phyloP scores from a whole-genome alignment of 495 filamentous ascomycete species.

The Evansstolkia leycettana region DNA sequence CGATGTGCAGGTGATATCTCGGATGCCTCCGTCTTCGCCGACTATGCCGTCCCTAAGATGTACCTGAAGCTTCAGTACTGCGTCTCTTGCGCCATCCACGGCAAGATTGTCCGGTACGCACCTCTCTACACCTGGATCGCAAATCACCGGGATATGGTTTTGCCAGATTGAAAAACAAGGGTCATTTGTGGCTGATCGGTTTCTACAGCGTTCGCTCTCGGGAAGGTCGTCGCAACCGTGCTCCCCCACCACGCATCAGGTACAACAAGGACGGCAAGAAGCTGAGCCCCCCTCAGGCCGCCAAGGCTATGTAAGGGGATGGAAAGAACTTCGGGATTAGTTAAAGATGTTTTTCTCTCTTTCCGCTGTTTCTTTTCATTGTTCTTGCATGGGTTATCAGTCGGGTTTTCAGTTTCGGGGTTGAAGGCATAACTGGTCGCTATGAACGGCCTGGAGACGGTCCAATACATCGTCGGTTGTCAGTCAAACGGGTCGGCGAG shows the following conservation, averaged over 20 bases:
- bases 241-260: slow-evolving; percentile 87
- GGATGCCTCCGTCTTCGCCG: slow-evolving; percentile 95
- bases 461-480: neutral
- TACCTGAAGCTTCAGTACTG: slow-evolving; percentile 99
- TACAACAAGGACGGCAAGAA: slow-evolving; percentile 99
- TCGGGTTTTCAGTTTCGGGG: slow-evolving; percentile 16
- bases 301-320: slow-evolving; percentile 45
- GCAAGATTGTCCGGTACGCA: slow-evolving; percentile 98
- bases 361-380: slow-evolving; percentile 10
- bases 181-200: neutral
- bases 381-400: slow-evolving; percentile 11
- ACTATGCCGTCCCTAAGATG: slow-evolving; percentile 99
- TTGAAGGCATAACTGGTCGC: slow-evolving; percentile 6
- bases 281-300: slow-evolving; percentile 82
- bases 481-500: slow-evolving; percentile 2
- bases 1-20: slow-evolving; percentile 85
- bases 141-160: too few relatives aligned
- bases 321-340: slow-evolving; percentile 30
- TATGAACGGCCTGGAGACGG: slow-evolving; percentile 2
- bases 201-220: slow-evolving; percentile 80
- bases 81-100: slow-evolving; percentile 98
- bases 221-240: slow-evolving; percentile 96
- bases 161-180: too few relatives aligned
- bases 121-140: too few relatives aligned
- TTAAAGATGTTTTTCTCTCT: slow-evolving; percentile 24